Evolutionary conservation across 495 filamentous ascomycete species (phyloP), one percentile per base, ranked within the genome.

Genomic region (Choiromyces venosus): DNA sequence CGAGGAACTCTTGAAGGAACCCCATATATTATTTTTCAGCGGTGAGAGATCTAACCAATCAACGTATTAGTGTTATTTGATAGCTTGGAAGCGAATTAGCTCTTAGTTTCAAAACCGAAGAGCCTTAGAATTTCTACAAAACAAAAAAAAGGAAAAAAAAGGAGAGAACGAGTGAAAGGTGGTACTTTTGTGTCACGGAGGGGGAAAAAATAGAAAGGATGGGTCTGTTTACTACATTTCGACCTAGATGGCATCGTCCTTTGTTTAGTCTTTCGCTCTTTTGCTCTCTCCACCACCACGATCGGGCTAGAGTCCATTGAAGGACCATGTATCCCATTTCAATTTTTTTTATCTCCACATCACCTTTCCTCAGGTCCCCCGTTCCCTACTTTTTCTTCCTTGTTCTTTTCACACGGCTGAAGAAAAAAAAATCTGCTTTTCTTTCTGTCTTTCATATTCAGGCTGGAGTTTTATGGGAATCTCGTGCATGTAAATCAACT

Each of bases 1-100:
- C 75, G 71, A 77, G 75, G 74, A 77, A 77, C 66, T 69, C 75
- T 77, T 77, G 74, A 77, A 61, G 52, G 52, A 33, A 61, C 52
- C 52, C 52, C 14, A 61, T 33, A 33, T 29, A 16, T 9, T 29
- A 16, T 33, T 61, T 61, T 61, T 61, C 52, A 29, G 52, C 52
- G 25, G 52, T 61, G 25, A 33, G 52, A 12, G 52, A 61, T 29
- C 52, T 61, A 61, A 61, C 52, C 25, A 33, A 25, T 61, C 52
- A 33, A 61, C 33, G 52, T n/a, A 61, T 3, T 29, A 61, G 52
- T 61, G 25, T 33, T 61, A 29, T 61, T 29, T 61, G 52, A 61
- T 61, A 61, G 52, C 52, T 33, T 29, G 52, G 52, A 1, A 61
- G 52, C 52, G 25, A 61, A 61, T 33, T 29, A 29, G 52, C 25